Evolutionary conservation across 2,329 filamentous ascomycete genomes (phyloP).

Genomic region (Epichloe hybrida): DNA sequence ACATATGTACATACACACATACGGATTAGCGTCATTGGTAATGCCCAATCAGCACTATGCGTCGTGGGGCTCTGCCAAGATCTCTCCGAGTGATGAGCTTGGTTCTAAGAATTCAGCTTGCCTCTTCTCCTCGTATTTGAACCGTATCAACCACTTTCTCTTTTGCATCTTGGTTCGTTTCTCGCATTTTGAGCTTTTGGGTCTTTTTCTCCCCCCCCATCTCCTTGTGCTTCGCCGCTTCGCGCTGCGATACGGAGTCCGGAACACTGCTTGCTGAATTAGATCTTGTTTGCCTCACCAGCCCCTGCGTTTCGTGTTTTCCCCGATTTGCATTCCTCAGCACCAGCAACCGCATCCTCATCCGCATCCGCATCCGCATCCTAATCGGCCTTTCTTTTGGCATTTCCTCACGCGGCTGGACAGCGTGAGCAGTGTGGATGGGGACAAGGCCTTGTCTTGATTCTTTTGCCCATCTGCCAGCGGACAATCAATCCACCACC

Average conservation of each 20-base stretch:
- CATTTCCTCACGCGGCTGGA: slow-evolving; percentile 6
- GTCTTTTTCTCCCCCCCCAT: background rate
- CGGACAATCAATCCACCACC: background rate
- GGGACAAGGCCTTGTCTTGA: background rate
- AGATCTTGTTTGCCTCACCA: background rate
- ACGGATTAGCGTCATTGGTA: background rate
- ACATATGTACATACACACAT: no score
- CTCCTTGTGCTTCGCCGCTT: background rate
- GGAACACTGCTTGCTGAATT: no score
- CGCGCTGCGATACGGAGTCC: no score
- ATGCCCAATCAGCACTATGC: background rate
- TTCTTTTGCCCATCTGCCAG: background rate
- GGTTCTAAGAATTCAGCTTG: no score
- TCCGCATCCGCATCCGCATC: background rate
- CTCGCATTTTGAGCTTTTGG: background rate
- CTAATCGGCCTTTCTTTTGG: background rate
- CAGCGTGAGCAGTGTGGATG: background rate
- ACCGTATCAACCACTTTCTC: background rate
- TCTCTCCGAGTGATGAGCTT: background rate
- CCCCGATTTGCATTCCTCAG: background rate
- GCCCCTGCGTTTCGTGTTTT: background rate
- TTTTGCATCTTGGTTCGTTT: background rate
- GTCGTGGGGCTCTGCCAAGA: background rate
- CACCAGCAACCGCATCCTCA: background rate
- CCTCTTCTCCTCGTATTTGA: background rate